Evolutionary conservation across 768 basidiomycete species (phyloP).

Genomic region (Naganishia friedmannii): DNA sequence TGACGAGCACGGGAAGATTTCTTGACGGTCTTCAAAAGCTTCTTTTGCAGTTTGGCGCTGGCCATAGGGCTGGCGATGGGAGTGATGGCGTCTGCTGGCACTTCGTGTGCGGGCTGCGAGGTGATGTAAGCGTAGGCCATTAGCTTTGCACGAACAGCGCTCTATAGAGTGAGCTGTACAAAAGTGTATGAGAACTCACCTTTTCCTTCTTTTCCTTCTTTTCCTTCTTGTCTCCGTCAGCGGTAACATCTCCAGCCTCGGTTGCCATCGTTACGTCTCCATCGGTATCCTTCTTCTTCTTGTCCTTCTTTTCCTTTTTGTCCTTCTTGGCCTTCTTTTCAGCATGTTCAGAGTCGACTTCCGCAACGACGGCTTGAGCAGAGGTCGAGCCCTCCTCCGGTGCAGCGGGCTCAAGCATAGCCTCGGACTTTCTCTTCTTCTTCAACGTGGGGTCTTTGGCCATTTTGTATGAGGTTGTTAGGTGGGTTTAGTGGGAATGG

Average conservation of each 20-base stretch:
- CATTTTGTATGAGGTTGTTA: constrained; percentile 28
- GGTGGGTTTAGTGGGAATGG: neutral
- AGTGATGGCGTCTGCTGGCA: constrained; percentile 57
- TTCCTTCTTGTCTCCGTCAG: constrained; percentile 57
- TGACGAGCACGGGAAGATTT: constrained; percentile 92
- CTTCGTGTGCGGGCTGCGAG: constrained; percentile 10
- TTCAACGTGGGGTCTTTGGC: constrained; percentile 43
- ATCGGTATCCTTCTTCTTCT: constrained; percentile 35
- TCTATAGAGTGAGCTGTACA: neutral
- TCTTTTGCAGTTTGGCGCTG: constrained; percentile 87
- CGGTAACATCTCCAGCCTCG: constrained; percentile 52
- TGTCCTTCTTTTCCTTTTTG: constrained; percentile 43
- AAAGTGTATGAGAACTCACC: neutral
- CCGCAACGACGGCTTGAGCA: constrained; percentile 44
- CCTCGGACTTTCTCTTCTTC: constrained; percentile 51
- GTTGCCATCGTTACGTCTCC: constrained; percentile 36
- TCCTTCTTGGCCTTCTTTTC: constrained; percentile 59
- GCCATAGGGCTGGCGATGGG: constrained; percentile 94
- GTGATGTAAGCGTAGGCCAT: neutral
- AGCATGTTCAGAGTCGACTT: constrained; percentile 40
- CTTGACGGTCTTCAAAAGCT: constrained; percentile 90
- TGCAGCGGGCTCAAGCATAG: constrained; percentile 40
- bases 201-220: constrained; percentile 40
- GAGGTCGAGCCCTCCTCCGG: constrained; percentile 38
- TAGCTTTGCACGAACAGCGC: constrained; percentile 4